Conservation (phyloP, 768 basidiomycete genomes). For the Leccinellum albellum region DNA sequence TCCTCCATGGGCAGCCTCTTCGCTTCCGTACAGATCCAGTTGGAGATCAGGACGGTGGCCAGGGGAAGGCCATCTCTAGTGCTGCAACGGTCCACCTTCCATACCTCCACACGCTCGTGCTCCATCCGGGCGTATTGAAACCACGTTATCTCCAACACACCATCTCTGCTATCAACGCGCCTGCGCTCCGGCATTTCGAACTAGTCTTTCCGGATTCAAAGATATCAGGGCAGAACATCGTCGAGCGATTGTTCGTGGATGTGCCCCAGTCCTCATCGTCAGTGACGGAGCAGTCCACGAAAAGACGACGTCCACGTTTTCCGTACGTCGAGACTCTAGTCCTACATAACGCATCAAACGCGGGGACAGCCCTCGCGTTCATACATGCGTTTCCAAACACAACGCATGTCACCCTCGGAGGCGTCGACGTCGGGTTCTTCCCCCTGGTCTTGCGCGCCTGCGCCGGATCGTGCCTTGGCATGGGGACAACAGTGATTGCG, state of each 20-base stretch:
- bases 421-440: constrained; percentile 26
- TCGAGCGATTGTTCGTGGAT: constrained; percentile 24
- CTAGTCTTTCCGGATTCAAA: constrained; percentile 32
- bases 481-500: background rate
- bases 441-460: constrained; percentile 12
- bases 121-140: constrained; percentile 29
- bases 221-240: constrained; percentile 24
- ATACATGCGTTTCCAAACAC: constrained; percentile 26
- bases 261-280: background rate
- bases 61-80: background rate
- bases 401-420: constrained; percentile 21
- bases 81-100: constrained; percentile 16
- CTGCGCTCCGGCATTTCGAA: constrained; percentile 30
- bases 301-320: constrained; percentile 20
- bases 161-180: constrained; percentile 26
- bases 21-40: constrained; percentile 21
- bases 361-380: constrained; percentile 21
- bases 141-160: constrained; percentile 31
- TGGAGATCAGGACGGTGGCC: background rate
- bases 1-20: constrained; percentile 28
- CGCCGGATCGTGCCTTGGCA: background rate
- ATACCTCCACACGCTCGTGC: constrained; percentile 28
- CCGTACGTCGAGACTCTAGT: constrained; percentile 27
- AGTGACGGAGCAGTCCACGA: background rate
- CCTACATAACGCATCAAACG: constrained; percentile 24